Evolutionary conservation across 2,329 filamentous ascomycete genomes (phyloP).

Genomic region (Fusarium keratoplasticum): DNA sequence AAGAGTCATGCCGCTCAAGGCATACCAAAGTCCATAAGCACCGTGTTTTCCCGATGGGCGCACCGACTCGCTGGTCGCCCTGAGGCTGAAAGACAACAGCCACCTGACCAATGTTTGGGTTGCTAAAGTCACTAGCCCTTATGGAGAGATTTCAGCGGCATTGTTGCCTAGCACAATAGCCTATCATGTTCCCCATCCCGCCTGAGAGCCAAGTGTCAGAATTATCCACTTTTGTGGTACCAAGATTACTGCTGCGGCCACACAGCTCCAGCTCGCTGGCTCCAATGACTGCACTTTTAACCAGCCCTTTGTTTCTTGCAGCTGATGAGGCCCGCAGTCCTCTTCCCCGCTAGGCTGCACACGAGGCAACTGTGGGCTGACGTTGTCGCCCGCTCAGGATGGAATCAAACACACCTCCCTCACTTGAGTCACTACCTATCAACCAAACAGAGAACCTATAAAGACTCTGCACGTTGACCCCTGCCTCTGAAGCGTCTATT

Average conservation of each 20-base stretch:
- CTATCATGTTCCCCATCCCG: not conserved
- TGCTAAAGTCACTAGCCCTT: not conserved
- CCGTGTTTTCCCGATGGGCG: not conserved
- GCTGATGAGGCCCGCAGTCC: not conserved
- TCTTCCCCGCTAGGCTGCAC: not conserved
- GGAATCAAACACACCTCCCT: not conserved
- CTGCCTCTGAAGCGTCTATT: not conserved
- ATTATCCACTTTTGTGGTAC: slow-evolving; percentile 1
- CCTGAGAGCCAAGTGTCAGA: not conserved
- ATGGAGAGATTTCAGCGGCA: not conserved
- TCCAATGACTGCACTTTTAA: not conserved
- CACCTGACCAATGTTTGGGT: not conserved
- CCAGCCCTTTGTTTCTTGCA: not conserved
- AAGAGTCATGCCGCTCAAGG: not conserved
- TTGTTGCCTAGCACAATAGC: not conserved
- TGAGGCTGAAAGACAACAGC: not conserved
- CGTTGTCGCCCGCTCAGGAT: not conserved
- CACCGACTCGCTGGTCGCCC: not conserved
- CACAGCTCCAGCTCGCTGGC: not conserved
- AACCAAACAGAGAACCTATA: not conserved
- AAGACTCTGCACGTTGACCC: not conserved
- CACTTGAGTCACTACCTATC: not conserved
- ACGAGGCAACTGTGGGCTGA: not conserved
- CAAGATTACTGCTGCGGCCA: not conserved
- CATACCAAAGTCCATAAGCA: not conserved